Percentiles rank a stretch among this genome's conserved stretches.
Evolutionary conservation across 768 basidiomycete species (phyloP).

Genomic region (Leucosporidium yakuticum): DNA sequence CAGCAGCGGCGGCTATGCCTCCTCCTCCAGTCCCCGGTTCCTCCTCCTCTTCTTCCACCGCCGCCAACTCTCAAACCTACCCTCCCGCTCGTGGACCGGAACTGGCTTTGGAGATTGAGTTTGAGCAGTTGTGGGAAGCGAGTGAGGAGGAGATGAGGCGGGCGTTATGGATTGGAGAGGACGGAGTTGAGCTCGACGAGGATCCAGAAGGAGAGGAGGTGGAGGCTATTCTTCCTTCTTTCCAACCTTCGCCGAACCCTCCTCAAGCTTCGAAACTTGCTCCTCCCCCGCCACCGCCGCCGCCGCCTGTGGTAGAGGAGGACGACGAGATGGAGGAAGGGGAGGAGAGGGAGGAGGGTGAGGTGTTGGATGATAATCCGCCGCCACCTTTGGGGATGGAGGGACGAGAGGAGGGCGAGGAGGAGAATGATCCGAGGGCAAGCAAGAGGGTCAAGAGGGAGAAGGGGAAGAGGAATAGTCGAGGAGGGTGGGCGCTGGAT

Average conservation of each 20-base stretch:
- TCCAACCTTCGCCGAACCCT: no score
- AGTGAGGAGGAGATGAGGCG: slow-evolving; percentile 59
- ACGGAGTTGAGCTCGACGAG: not conserved
- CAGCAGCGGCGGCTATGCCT: not conserved
- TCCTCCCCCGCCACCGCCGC: no score
- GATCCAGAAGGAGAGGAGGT: no score
- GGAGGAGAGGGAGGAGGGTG: not conserved
- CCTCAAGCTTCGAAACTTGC: no score
- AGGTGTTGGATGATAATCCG: no score
- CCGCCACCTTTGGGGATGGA: no score
- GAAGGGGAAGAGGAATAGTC: no score
- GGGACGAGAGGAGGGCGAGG: slow-evolving; percentile 41
- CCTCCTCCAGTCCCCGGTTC: not conserved
- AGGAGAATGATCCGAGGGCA: slow-evolving; percentile 42
- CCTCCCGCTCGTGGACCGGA: slow-evolving; percentile 12
- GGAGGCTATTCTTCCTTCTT: no score
- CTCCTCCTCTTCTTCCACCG: no score
- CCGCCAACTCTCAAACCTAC: no score
- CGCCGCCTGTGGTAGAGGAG: slow-evolving; percentile 52
- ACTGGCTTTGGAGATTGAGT: slow-evolving; percentile 45
- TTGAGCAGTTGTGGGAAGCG: slow-evolving; percentile 54
- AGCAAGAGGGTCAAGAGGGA: slow-evolving; percentile 41
- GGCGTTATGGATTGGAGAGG: slow-evolving; percentile 49
- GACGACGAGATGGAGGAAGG: slow-evolving; percentile 53
- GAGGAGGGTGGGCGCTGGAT: slow-evolving; percentile 48